Percentiles rank a stretch among this genome's conserved stretches.
Conservation (phyloP, 2,329 filamentous ascomycete genomes). For the Metarhizium sp. region DNA sequence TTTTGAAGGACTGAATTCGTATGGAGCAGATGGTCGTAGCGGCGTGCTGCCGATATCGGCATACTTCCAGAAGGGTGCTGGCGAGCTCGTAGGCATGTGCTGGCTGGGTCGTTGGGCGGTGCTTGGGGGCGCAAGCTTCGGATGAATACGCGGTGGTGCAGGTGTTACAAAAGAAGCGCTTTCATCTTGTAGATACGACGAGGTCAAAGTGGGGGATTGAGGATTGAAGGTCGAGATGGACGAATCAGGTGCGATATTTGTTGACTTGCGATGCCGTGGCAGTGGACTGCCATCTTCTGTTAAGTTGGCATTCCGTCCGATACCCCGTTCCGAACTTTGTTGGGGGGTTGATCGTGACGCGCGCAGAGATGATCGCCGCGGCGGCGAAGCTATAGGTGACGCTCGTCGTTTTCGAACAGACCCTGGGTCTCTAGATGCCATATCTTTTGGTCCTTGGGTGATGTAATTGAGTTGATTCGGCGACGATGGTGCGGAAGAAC, state of each 20-base stretch:
- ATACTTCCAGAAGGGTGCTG: constrained; percentile 84
- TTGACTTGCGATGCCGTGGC: constrained; percentile 45
- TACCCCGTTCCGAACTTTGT: constrained; percentile 32
- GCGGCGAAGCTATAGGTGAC: constrained; percentile 46
- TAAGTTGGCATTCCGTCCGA: constrained; percentile 26
- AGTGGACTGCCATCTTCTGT: constrained; percentile 53
- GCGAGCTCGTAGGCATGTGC: constrained; percentile 77
- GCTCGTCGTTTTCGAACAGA: constrained; percentile 49
- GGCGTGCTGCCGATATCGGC: constrained; percentile 69
- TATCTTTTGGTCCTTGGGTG: constrained; percentile 47
- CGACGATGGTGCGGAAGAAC: constrained; percentile 64
- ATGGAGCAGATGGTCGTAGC: constrained; percentile 37
- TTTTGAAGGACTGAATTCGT: constrained; percentile 53
- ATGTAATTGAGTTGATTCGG: constrained; percentile 52
- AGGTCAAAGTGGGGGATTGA: constrained; percentile 52
- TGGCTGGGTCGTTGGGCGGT: constrained; percentile 75
- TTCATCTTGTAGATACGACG: constrained; percentile 54
- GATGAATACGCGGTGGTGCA: constrained; percentile 63
- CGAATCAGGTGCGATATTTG: constrained; percentile 20
- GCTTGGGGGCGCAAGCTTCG: constrained; percentile 67
- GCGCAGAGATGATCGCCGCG: constrained; percentile 38
- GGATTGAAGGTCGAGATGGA: constrained; percentile 42
- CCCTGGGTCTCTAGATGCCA: constrained; percentile 38
- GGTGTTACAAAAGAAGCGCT: constrained; percentile 58
- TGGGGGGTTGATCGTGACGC: constrained; percentile 50